These are phyloP conservation scores for Arabidopsis thaliana DNA, from an alignment of 345 rosid genomes.

Conservation along the genomic window TAIR10.1 NC_003070.9:25289501-25290000, in stretches of 20 bases:
- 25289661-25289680: constrained; percentile 97
- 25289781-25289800: constrained; percentile 79
- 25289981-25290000: constrained; percentile 23
- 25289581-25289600: constrained; percentile 99
- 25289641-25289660: constrained; percentile 98
- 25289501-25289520: constrained; percentile 90
- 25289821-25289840: constrained; percentile 91
- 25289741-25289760: constrained; percentile 18
- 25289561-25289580: constrained; percentile 94
- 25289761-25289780: constrained; percentile 57
- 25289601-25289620: constrained; percentile 99
- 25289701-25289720: constrained; percentile 42
- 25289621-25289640: constrained; percentile 99
- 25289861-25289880: constrained; percentile 85
- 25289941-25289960: constrained; percentile 2
- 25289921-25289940: constrained; percentile 27
- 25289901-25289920: constrained; percentile 10
- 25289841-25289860: constrained; percentile 94
- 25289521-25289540: constrained; percentile 81
- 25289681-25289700: constrained; percentile 96
- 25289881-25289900: constrained; percentile 57
- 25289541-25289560: constrained; percentile 81
- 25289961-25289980: constrained; percentile 20
- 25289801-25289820: constrained; percentile 85
- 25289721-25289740: background rate